Evolutionary conservation across 2,329 filamentous ascomycete species (phyloP), one percentile per base, ranked within the genome.

Genomic region (Colletotrichum acutatum): DNA sequence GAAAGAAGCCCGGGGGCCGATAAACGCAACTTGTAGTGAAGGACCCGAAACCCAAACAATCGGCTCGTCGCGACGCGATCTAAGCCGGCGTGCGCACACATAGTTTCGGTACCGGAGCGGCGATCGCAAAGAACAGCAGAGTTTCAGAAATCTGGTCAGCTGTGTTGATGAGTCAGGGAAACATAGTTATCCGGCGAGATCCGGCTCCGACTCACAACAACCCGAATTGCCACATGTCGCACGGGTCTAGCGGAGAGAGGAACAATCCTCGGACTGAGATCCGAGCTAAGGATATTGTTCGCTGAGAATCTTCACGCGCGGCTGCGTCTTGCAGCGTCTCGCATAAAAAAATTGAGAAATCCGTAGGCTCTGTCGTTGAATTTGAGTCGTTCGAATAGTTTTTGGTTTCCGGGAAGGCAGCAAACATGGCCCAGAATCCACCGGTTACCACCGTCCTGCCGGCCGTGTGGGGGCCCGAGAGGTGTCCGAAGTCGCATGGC

Each of bases 61-160:
- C 53, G 34, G n/a, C 53, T 22, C 24, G 53, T 72, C 66, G 70
- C 60, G 60, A 72, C 66, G 70, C 70, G 66, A 72, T 65, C n/a
- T 37, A 34, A 32, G 32, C 60, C 66, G 66, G 54, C 37, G 14
- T 19, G 37, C 14, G 24, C 46, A 14, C 16, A 28, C 9, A n/a
- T 9, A 46, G 8, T 49, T 28, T 66, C 60, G 71, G 67, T 8
- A 46, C 71, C 60, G 56, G 11, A 71, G 37, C 71, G 60, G 71
- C 66, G 46, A 42, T 22, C 22, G 26, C 28, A 34, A n/a, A 14
- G 4, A 62, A 37, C 32, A 37, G 66, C 60, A 72, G 19, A 71
- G 71, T 70, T 71, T 60, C 46, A 57, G 57, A 24, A 28, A 14
- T 30, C 16, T 34, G 64, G 24, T 70, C 71, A 70, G 66, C 26